These are phyloP conservation scores for Camillea tinctor DNA, from an alignment of 2,329 filamentous ascomycete species.

Conservation along the genomic window DNA sequence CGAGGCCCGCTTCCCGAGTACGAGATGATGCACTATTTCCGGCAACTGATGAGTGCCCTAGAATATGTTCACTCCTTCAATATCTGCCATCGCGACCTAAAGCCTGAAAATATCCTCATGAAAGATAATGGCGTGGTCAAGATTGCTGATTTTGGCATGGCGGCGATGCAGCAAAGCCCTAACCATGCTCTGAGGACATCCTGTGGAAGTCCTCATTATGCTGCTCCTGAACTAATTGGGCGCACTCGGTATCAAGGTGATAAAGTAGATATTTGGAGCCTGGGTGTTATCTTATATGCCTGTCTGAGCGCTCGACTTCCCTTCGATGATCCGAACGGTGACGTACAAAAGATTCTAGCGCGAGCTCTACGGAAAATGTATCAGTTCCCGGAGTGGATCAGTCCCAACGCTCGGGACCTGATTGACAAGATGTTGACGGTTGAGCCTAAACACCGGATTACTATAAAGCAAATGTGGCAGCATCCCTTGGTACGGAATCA, in stretches of 20 bases:
- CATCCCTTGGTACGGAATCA: conserved; percentile 88
- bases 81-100: conserved; percentile 94
- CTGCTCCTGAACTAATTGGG: conserved; percentile 85
- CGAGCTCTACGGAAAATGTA: conserved; percentile 61
- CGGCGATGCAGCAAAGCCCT: conserved; percentile 78
- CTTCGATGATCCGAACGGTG: conserved; percentile 62
- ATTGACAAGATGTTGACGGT: conserved; percentile 76
- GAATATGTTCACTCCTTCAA: conserved; percentile 92
- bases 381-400: conserved; percentile 61
- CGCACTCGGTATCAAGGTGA: conserved; percentile 70
- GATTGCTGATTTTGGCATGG: conserved; percentile 97
- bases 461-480: conserved; percentile 77
- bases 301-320: conserved; percentile 81
- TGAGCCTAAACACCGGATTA: conserved; percentile 76
- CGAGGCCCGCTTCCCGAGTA: conserved; percentile 74
- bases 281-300: conserved; percentile 85
- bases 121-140: conserved; percentile 77
- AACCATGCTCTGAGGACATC: conserved; percentile 81
- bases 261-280: conserved; percentile 90
- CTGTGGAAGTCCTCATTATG: conserved; percentile 95
- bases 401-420: conserved; percentile 70
- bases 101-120: conserved; percentile 94
- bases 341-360: conserved; percentile 61
- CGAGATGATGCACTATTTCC: conserved; percentile 80
- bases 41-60: conserved; percentile 89